phyloP scores from a whole-genome alignment of 2,329 filamentous ascomycete species.

The Penicillium paneum region DNA sequence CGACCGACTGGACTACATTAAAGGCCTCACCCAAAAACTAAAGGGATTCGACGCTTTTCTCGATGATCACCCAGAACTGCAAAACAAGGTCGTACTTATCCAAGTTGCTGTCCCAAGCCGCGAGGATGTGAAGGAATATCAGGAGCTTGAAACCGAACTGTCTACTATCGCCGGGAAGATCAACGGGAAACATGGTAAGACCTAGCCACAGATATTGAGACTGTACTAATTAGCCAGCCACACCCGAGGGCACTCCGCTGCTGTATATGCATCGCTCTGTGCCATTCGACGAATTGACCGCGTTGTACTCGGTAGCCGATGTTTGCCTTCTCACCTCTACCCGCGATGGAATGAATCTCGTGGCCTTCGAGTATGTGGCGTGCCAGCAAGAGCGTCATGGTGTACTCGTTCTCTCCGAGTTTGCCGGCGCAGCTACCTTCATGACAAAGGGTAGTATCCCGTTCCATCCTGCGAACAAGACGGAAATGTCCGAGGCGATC shows the following conservation, averaged over 20 bases:
- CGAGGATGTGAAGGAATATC: conserved; percentile 90
- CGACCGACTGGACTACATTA: conserved; percentile 93
- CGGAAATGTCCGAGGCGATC: conserved; percentile 83
- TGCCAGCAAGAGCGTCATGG: conserved; percentile 83
- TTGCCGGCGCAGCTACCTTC: conserved; percentile 89
- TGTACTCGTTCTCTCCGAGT: conserved; percentile 90
- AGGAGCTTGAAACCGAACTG: conserved; percentile 84
- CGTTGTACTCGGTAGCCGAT: conserved; percentile 83
- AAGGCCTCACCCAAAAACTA: conserved; percentile 90
- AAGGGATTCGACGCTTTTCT: conserved; percentile 90
- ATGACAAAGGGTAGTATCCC: conserved; percentile 77
- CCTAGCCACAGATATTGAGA: neutral
- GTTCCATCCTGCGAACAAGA: conserved; percentile 94
- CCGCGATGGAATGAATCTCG: conserved; percentile 94
- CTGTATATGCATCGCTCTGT: conserved; percentile 94
- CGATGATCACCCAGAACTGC: conserved; percentile 88
- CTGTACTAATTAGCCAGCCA: conserved; percentile 50
- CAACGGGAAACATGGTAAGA: conserved; percentile 77
- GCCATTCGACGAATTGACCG: conserved; percentile 89
- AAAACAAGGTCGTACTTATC: conserved; percentile 86
- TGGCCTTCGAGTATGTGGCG: conserved; percentile 95
- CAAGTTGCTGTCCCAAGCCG: conserved; percentile 85
- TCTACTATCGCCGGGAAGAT: conserved; percentile 91
- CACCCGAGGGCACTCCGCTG: conserved; percentile 92
- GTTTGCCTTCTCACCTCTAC: conserved; percentile 85